phyloP scores from a whole-genome alignment of 2,329 filamentous ascomycete genomes.

The Exophiala oligosperma region DNA sequence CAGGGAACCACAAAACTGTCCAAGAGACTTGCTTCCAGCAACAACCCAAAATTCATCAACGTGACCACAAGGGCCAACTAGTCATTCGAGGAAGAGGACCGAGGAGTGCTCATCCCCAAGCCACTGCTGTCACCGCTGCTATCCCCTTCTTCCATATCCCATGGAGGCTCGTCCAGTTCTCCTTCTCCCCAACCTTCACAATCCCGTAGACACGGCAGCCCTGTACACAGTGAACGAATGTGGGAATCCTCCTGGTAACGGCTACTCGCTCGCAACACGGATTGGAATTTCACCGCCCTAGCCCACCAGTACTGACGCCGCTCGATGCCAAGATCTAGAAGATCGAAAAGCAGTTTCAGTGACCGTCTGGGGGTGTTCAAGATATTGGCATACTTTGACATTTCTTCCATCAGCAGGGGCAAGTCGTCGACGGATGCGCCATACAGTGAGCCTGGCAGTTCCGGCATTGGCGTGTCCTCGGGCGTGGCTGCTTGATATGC shows the following conservation, averaged over 20 bases:
- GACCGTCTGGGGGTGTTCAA: background rate
- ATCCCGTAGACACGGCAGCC: background rate
- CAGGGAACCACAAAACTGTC: too few relatives aligned
- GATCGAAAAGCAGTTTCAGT: constrained; percentile 18
- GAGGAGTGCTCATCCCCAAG: background rate
- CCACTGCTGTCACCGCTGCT: background rate
- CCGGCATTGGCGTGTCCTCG: background rate
- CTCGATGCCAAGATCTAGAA: constrained; percentile 11
- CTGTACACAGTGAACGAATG: background rate
- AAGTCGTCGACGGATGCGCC: background rate
- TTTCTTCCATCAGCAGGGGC: background rate
- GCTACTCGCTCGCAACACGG: background rate
- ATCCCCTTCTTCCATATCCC: constrained; percentile 4
- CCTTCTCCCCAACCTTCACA: constrained; percentile 15
- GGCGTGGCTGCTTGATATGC: background rate
- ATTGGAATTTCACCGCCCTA: background rate
- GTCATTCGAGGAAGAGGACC: too few relatives aligned
- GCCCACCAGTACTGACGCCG: constrained; percentile 15
- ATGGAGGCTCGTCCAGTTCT: constrained; percentile 9
- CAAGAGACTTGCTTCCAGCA: too few relatives aligned
- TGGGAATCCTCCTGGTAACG: background rate
- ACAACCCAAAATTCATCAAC: too few relatives aligned
- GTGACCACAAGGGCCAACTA: too few relatives aligned
- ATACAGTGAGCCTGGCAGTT: background rate
- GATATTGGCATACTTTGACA: constrained; percentile 10